Evolutionary conservation across 495 filamentous ascomycete species (phyloP), one percentile per base, ranked within the genome.

Genomic region (Aspergillus wentii): DNA sequence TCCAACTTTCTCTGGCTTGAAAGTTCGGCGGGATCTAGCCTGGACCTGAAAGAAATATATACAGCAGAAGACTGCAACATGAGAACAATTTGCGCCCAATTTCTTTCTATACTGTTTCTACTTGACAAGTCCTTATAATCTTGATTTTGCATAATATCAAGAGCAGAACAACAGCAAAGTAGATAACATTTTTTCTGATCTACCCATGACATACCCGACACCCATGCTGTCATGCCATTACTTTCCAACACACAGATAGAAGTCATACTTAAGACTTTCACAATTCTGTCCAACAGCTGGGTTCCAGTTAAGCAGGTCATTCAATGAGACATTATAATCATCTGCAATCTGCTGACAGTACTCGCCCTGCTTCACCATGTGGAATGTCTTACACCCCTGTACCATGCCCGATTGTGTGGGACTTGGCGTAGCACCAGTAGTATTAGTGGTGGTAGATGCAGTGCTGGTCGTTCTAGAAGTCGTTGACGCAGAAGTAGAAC

Each of bases 401-500:
- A 38, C 35, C 35, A 38, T 38, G 13, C 35, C 35, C 23, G 35
- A 17, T 23, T 38, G 35, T 1, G 17, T 29, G 4, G 35, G 35
- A 7, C 22, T 26, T 2, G 35, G 35, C 3, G 35, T 38, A 5
- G 35, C 14, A 9, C 23, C 35, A n/a, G 13, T 16, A n/a, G 23
- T 18, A 3, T 21, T 19, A 5, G 25, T 29, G 5, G 35, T 38
- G 25, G 23, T 28, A 3, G 35, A 26, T 1, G 25, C 15, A 25
- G 10, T 17, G 21, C 21, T 16, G 28, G 22, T 25, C 22, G 22
- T 25, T 25, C 6, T 6, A 6, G 22, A 6, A 25, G 22, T 5
- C 10, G 22, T 25, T 10, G 22, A 25, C 6, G 22, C 5, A 25
- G 22, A 25, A 5, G 22, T 5, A 25, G 6, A 6, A 10, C 6